Conservation (phyloP, 2,329 filamentous ascomycete genomes). For the Tricladium varicosporioides region DNA sequence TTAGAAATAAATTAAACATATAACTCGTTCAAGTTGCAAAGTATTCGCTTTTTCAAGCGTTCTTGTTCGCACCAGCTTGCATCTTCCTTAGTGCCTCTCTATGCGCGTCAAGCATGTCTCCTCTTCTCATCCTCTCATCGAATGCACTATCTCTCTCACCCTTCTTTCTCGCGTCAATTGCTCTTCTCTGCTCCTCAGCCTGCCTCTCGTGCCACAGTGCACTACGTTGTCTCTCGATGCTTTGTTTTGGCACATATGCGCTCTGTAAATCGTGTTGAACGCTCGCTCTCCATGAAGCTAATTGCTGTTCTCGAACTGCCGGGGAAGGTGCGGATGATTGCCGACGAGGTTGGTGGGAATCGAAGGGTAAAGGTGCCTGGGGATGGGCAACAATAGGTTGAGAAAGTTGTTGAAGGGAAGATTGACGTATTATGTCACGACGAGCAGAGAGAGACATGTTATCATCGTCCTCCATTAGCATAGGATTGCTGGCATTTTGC, state of each 20-base stretch:
- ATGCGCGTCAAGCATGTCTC: constrained; percentile 73
- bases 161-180: constrained; percentile 54
- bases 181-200: constrained; percentile 56
- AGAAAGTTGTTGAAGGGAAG: constrained; percentile 26
- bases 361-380: constrained; percentile 39
- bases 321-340: constrained; percentile 41
- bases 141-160: constrained; percentile 61
- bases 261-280: constrained; percentile 60
- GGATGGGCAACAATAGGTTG: constrained; percentile 5
- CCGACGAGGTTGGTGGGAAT: constrained; percentile 56
- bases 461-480: constrained; percentile 50
- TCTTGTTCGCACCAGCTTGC: constrained; percentile 48
- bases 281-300: constrained; percentile 66
- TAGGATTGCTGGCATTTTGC: constrained; percentile 24
- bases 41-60: constrained; percentile 6
- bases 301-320: constrained; percentile 52
- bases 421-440: constrained; percentile 16
- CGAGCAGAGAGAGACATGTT: constrained; percentile 58
- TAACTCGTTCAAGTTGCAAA: neutral
- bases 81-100: constrained; percentile 76
- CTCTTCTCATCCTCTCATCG: constrained; percentile 73
- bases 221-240: constrained; percentile 53
- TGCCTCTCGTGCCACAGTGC: constrained; percentile 55
- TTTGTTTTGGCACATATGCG: constrained; percentile 29
- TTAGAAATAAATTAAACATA: constrained; percentile 4